Base-by-base conservation (phyloP, 176 grass and related monocot genomes). In the Leersia perrieri region DNA sequence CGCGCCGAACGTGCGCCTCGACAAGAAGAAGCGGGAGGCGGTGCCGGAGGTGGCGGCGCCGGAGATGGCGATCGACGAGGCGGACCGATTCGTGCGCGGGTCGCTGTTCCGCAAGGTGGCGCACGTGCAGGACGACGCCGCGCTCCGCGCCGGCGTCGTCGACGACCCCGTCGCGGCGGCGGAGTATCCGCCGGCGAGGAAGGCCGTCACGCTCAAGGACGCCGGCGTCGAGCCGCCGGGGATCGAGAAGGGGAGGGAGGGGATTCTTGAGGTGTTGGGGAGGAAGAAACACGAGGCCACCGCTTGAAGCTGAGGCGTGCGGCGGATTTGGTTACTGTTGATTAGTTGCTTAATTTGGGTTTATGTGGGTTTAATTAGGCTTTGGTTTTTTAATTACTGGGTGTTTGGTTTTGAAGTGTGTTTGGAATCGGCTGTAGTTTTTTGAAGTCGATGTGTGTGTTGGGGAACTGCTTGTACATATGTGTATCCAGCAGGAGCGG, bases 21-120 rank as follows among this genome's bases (percentile, higher is more conserved):
- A 91, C 83, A 98, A 98, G 90, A 87, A 85, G 81, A 98, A 94
- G 83, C 90, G 95, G 20, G 92, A 87, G 85, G 38, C 83, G 39
- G 79, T 98, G 68, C 74, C 95, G 0, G 95, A 98, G 90, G 90
- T 91, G 80, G 85, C 35, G 0, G 89, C 81, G 79, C 95, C 95
- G 0, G 90, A 98, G 58, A 33, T 89, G 15, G 84, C 85, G 1
- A 32, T 92, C 6, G 63, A 65, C 15, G 92, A 90, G 61, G 83
- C 63, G 22, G 85, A 89, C 51, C 88, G 74, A 5, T 94, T 92
- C 80, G 63, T 94, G 11, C 55, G 60, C 40, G 16, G 29, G 9
- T 98, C 95, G 25, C 1, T 94, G 12, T 92, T 98, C 79, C 90
- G 95, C 40, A 90, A 88, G 83, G 90, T 98, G 14, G 92, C 92